A percentile compares a stretch with the other conserved stretches of the same genome.
Evolutionary conservation across 1,284 basidiomycete genomes (phyloP).

Genomic region (Austropuccinia psidii): DNA sequence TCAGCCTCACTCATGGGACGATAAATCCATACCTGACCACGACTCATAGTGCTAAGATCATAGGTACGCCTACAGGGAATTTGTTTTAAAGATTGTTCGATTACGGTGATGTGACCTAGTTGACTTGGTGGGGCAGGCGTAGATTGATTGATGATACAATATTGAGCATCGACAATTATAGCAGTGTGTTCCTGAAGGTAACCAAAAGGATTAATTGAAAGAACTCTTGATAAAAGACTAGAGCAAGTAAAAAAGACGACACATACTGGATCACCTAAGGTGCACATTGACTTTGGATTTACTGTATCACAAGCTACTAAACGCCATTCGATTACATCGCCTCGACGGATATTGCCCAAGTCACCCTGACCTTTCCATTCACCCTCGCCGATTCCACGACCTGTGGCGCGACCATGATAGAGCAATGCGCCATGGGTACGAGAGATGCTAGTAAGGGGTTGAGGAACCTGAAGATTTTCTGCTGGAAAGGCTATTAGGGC

Average conservation of each 20-base stretch:
- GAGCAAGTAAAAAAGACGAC: neutral
- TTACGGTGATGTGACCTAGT: conserved; percentile 41
- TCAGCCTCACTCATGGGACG: conserved; percentile 39
- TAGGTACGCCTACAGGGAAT: conserved; percentile 40
- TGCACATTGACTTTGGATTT: conserved; percentile 19
- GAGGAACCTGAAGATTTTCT: conserved; percentile 52
- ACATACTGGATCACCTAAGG: conserved; percentile 30
- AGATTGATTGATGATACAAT: neutral
- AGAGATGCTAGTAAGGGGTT: conserved; percentile 53
- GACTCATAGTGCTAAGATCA: conserved; percentile 40
- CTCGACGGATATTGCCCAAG: conserved; percentile 49
- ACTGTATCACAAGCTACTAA: conserved; percentile 23
- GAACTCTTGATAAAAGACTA: neutral
- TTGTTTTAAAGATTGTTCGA: conserved; percentile 43
- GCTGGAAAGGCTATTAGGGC: conserved; percentile 53
- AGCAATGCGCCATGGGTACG: conserved; percentile 57
- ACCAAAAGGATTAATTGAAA: neutral
- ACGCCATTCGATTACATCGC: conserved; percentile 57
- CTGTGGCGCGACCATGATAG: conserved; percentile 51
- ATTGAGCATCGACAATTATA: conserved; percentile 15
- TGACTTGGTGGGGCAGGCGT: conserved; percentile 31
- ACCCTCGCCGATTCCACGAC: conserved; percentile 46
- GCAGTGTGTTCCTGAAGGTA: conserved; percentile 26
- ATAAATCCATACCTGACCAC: conserved; percentile 45
- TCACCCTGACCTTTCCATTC: conserved; percentile 55